A percentile compares a stretch with the other conserved stretches of the same genome.
These are phyloP conservation scores for Boletus rubescentipes DNA, from an alignment of 768 basidiomycete species.

Conservation along the genomic window DNA sequence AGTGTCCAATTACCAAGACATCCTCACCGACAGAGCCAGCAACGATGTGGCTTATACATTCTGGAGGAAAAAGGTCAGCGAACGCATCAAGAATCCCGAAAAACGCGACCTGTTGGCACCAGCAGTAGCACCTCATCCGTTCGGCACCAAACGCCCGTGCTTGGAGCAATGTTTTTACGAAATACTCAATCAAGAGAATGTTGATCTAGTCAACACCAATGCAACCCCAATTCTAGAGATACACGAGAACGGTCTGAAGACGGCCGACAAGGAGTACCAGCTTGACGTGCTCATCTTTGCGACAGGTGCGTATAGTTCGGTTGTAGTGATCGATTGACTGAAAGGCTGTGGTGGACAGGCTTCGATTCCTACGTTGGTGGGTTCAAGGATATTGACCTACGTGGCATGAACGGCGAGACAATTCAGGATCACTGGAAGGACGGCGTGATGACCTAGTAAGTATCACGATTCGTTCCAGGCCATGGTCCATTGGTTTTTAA, in stretches of 20 bases:
- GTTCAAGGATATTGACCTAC: conserved; percentile 10
- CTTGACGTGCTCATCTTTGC: conserved; percentile 17
- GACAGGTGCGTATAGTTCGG: conserved; percentile 3
- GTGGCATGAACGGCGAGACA: conserved; percentile 8
- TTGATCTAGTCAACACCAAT: conserved; percentile 12
- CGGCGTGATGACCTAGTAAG: conserved; percentile 16
- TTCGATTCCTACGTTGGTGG: conserved; percentile 10
- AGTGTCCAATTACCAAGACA: conserved; percentile 10
- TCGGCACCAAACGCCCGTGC: conserved; percentile 7
- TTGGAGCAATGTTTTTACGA: conserved; percentile 15
- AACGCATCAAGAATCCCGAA: conserved; percentile 9
- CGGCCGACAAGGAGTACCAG: conserved; percentile 4
- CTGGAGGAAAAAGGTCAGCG: conserved; percentile 16
- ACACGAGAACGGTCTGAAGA: conserved; percentile 6
- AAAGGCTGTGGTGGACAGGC: not conserved
- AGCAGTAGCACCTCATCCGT: conserved; percentile 7
- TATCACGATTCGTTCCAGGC: no score
- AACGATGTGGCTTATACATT: conserved; percentile 8
- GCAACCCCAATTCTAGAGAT: conserved; percentile 11
- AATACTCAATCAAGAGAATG: conserved; percentile 15
- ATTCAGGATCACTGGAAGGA: conserved; percentile 18
- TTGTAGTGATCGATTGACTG: not conserved
- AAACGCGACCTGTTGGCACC: conserved; percentile 18
- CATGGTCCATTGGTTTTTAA: not conserved
- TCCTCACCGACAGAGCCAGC: not conserved